Base-by-base conservation (phyloP, 2,329 filamentous ascomycete species). In the Tolypocladium endophyticum region DNA sequence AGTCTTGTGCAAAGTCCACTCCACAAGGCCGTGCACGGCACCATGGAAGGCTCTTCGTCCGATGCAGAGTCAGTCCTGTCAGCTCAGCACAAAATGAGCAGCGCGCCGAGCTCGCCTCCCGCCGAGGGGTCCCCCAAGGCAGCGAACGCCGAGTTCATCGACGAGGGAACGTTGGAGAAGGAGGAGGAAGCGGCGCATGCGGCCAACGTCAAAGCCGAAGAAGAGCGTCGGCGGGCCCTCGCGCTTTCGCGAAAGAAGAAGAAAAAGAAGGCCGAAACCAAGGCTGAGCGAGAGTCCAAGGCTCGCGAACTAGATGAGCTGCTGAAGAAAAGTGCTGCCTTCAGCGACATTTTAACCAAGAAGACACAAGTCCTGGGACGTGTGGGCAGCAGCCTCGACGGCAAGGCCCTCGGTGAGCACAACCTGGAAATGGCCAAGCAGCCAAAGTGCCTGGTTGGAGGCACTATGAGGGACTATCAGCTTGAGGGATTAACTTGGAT, bases 401-500 rank as follows among this genome's bases (percentile, higher is more conserved):
- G 84, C 16, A 80, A 85, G 65, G 75, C 80, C 0, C 71, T 87
- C 0, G 82, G 83, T 7, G 83, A 86, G 62, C 84, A 86, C 59
- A 81, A 92, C 58, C 74, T 97, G 20, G 81, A 86, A 60, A 90
- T 95, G 71, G 93, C 92, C 0, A 81, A 88, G 62, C 94, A 99
- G 70, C 94, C 94, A 0, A 86, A 87, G 63, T 85, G 92, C 61
- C 86, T 99, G 66, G 86, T 87, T 0, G 91, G 91, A 6, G 94
- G 94, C 1, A 88, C 87, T 4, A 97, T 99, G 93, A 82, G 92
- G 23, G 88, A 90, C 63, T 99, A 99, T 69, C 94, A 99, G 67
- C 77, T 99, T 0, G 93, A 97, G 70, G 94, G 94, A 0, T 74
- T 99, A 1, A 95, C 96, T 0, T 99, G 94, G 94, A 87, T 99